Evolutionary conservation across 371 early-diverging fungal species (phyloP), one percentile per base, ranked within the genome.

Genomic region (Dichotomocladium elegans): DNA sequence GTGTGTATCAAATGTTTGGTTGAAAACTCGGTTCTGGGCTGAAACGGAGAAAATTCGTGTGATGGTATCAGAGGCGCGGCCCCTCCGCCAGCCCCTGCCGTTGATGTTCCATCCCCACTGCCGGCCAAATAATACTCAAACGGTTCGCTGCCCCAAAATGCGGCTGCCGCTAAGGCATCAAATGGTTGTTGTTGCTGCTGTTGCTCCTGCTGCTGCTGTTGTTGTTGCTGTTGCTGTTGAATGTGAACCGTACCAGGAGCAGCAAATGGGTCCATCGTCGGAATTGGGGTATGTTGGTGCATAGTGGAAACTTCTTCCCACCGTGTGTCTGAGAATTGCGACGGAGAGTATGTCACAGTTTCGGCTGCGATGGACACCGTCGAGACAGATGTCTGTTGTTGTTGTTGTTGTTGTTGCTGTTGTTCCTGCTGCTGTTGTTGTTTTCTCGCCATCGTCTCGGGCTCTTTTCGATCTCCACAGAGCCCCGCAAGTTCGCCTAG

Each of bases 401-500:
- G 34, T 7, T 44, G 28, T 11, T 27, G 21, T 43, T 25, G 43
- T 28, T 30, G 35, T 11, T 35, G 47, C 2, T n/a, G 25, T 2
- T 48, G 24, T 8, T 31, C 31, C 19, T 25, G 27, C 22, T 40
- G 55, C 19, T 27, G 51, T 17, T 43, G 53, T 28, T 41, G 5
- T 37, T 51, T 44, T 51, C 25, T 35, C 41, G 8, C 15, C 30
- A 28, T 53, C 27, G 14, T 57, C 58, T 27, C 47, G 43, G 24
- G 42, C 51, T 42, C 1, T 62, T 27, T 25, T 67, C 53, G 34
- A 75, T 65, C 25, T 75, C 70, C 2, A n/a, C 68, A 57, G 3
- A 72, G 50, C 0, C 73, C 77, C 5, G 73, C 64, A 19, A 76
- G 35, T 53, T 76, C 76, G 11, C 70, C 76, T 6, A 76, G 41